Conservation (phyloP, 805 yeast species). For the Maudiozyma saulgeensis region DNA sequence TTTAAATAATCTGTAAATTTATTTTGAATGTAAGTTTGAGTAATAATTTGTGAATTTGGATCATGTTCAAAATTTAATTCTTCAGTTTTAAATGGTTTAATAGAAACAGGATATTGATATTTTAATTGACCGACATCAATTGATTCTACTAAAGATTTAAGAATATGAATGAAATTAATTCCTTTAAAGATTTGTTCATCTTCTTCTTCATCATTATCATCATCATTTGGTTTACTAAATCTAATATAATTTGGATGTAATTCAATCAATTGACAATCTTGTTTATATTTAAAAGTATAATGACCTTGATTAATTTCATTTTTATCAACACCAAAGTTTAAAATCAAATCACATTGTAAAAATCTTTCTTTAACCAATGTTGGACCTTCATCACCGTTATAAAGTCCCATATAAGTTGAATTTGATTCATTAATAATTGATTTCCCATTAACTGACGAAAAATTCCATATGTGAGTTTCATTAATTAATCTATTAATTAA, state of each 20-base stretch:
- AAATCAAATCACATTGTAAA: conserved; percentile 52
- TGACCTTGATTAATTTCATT: conserved; percentile 67
- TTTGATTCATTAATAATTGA: conserved; percentile 64
- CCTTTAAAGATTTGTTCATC: conserved; percentile 28
- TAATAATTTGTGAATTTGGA: conserved; percentile 29
- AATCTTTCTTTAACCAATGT: conserved; percentile 40
- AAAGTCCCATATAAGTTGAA: conserved; percentile 58
- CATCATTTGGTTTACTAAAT: conserved; percentile 30
- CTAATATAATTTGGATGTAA: conserved; percentile 46
- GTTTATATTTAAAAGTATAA: conserved; percentile 39
- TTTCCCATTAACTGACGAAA: conserved; percentile 59
- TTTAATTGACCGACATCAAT: conserved; percentile 28
- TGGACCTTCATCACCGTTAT: conserved; percentile 51
- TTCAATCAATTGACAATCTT: conserved; percentile 35
- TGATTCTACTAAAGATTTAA: conserved; percentile 33
- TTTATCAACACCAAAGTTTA: conserved; percentile 59
- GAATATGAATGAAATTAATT: conserved; percentile 42
- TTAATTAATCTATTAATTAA: conserved; percentile 41
- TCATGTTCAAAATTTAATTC: conserved; percentile 10
- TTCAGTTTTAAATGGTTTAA: conserved; percentile 19
- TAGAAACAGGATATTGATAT: conserved; percentile 10
- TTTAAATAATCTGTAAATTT: conserved; percentile 36
- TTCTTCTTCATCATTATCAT: not conserved
- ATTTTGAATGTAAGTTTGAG: conserved; percentile 38
- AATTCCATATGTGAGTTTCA: conserved; percentile 41